Percentiles rank a stretch among this genome's conserved stretches.
phyloP scores from a whole-genome alignment of 73 alveolate species.

The Loxodes magnus region DNA sequence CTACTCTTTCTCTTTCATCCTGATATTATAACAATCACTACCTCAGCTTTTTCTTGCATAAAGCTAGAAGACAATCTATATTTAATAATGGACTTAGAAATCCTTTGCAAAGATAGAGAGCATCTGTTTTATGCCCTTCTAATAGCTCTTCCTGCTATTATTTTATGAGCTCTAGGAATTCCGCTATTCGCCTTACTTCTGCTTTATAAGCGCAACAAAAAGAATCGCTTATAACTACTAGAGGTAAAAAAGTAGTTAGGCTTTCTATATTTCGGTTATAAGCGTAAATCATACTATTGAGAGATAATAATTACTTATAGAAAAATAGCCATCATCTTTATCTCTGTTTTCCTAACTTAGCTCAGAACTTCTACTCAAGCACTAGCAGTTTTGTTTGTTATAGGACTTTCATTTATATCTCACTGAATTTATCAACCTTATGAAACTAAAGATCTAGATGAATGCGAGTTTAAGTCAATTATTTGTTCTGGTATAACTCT shows the following conservation, averaged over 20 bases:
- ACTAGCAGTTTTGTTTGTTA: not conserved
- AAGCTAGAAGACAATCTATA: constrained; percentile 22
- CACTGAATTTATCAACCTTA: not conserved
- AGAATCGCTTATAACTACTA: not conserved
- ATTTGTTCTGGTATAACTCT: not conserved
- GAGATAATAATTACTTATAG: constrained; percentile 43
- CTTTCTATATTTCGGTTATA: constrained; percentile 42
- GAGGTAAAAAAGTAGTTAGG: constrained; percentile 34
- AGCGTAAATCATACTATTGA: constrained; percentile 34
- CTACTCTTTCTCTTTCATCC: constrained; percentile 45
- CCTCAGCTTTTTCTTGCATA: constrained; percentile 38
- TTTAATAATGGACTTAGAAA: constrained; percentile 20
- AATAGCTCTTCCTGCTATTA: constrained; percentile 40
- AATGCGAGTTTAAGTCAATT: not conserved
- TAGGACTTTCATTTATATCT: not conserved
- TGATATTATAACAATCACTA: constrained; percentile 22
- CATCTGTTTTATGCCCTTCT: constrained; percentile 5
- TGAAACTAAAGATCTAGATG: not conserved
- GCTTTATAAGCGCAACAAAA: not conserved
- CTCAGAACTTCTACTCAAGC: not conserved
- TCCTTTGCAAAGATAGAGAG: constrained; percentile 16
- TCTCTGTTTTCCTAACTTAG: constrained; percentile 19
- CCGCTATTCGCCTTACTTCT: not conserved
- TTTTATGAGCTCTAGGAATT: constrained; percentile 11
- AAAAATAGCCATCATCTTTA: constrained; percentile 22